Evolutionary conservation across 192 early-diverging fungal genomes (phyloP), one percentile per base, ranked within the genome.

Genomic region (Backusella parvicylindrica): DNA sequence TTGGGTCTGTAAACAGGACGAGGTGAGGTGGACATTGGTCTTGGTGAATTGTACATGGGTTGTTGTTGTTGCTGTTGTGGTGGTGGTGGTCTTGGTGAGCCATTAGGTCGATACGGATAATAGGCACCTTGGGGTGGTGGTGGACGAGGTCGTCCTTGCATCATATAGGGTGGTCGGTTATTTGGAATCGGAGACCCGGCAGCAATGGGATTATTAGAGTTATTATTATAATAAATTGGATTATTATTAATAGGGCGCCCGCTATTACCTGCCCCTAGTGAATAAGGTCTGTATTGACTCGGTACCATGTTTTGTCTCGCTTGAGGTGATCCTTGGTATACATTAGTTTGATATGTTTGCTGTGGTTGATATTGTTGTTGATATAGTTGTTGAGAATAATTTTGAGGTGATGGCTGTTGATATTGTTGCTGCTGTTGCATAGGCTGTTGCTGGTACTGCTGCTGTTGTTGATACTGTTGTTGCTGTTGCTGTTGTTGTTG

Each of bases 201-300:
- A 35, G 15, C n/a, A 15, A 23, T 33, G 9, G 18, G 37, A 3
- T n/a, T 68, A 40, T 68, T 70, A 69, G 36, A 26, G 41, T 11
- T 32, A 18, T 64, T 64, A 33, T 70, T 35, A 31, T 70, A 70
- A 70, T 70, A 70, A 47, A 28, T 18, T 70, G 68, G 38, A 70
- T 70, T 70, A 47, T 70, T 70, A 37, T 38, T 68, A 0, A 70
- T 47, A 13, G 68, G 68, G 15, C 68, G 37, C 6, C 40, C 53
- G 53, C n/a, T 60, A 13, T 28, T 28, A 13, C 11, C 23, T 60
- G 8, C 37, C 11, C 37, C 37, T 38, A 0, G 35, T n/a, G 18
- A 15, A 47, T 70, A 70, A 31, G 68, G 68, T 47, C 68, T 70
- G 28, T 70, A 70, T 70, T 70, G 68, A 21, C 16, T 2, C 7